Evolutionary conservation across 2,329 filamentous ascomycete genomes (phyloP), one percentile per base, ranked within the genome.

Genomic region (Aspergillus unguis): DNA sequence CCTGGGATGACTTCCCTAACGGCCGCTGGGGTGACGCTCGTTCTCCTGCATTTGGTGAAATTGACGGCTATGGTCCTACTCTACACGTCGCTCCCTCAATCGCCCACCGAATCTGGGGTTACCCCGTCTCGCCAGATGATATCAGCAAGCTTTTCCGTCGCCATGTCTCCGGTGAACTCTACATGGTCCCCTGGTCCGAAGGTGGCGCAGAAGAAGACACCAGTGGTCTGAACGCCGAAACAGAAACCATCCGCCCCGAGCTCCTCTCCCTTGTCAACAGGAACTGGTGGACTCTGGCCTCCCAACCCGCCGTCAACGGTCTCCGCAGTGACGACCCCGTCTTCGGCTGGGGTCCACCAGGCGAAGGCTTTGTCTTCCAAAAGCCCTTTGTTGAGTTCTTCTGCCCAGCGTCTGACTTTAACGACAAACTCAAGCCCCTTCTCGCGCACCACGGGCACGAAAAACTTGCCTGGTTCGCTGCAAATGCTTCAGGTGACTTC

Each of bases 381-480:
- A 99, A 97, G 74, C 88, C 92, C 0, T 99, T 99, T 71, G 91
- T 99, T 47, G 94, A 99, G 71, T 90, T 97, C 75, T 99, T 99
- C 78, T 76, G 95, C 53, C 85, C 92, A 0, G 75, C 79, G 0
- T 71, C 80, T 0, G 88, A 92, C 68, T 97, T 91, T 85, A 71
- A 75, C 11, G 69, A 60, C 4, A 65, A 69, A 1, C 79, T 99
- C 31, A 81, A 82, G 58, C 77, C 79, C 3, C 81, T 83, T 53
- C 81, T 97, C 41, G 67, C 72, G 48, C 75, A 74, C 8, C 73
- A 81, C 33, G 83, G 83, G 49, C 78, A 84, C 44, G 84, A 86
- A 38, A 80, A 83, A 46, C 81, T 96, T 35, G 90, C 88, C 60
- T 99, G 90, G 80, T 96, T 95, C 71, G 92, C 92, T 4, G 84